Evolutionary conservation across 805 yeast species (phyloP).

Genomic region (Saccharomyces eubayanus): DNA sequence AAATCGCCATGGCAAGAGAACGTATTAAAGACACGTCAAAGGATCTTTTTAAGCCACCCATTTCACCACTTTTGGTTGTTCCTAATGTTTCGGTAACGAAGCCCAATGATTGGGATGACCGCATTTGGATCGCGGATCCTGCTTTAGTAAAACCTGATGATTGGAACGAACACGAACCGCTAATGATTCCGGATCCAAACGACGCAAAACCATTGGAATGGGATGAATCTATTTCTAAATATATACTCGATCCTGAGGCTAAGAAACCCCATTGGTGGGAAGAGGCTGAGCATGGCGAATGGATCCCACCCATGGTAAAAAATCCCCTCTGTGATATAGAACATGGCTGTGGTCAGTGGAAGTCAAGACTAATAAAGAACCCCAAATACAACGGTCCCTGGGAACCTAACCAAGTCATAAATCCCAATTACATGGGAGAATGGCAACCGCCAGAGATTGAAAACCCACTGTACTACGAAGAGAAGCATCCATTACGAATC

Average conservation of each 20-base stretch:
- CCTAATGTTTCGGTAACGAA: conserved; percentile 48
- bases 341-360: conserved; percentile 80
- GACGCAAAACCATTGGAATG: conserved; percentile 68
- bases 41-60: conserved; percentile 48
- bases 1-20: conserved; percentile 60
- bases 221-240: conserved; percentile 56
- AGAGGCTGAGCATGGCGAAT: conserved; percentile 82
- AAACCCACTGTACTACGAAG: conserved; percentile 65
- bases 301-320: conserved; percentile 60
- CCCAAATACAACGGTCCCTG: conserved; percentile 73
- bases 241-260: conserved; percentile 61
- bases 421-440: conserved; percentile 72
- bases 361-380: conserved; percentile 55
- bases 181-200: conserved; percentile 55
- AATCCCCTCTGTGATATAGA: conserved; percentile 63
- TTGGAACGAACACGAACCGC: conserved; percentile 72
- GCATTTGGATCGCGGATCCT: conserved; percentile 60
- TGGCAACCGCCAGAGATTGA: conserved; percentile 62
- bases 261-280: conserved; percentile 73
- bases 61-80: conserved; percentile 59
- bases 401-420: conserved; percentile 56
- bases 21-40: conserved; percentile 40
- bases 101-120: conserved; percentile 82
- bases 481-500: conserved; percentile 47
- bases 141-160: conserved; percentile 64